Conservation (phyloP, 495 filamentous ascomycete genomes). For the Hyphodiscus hymeniophilus region DNA sequence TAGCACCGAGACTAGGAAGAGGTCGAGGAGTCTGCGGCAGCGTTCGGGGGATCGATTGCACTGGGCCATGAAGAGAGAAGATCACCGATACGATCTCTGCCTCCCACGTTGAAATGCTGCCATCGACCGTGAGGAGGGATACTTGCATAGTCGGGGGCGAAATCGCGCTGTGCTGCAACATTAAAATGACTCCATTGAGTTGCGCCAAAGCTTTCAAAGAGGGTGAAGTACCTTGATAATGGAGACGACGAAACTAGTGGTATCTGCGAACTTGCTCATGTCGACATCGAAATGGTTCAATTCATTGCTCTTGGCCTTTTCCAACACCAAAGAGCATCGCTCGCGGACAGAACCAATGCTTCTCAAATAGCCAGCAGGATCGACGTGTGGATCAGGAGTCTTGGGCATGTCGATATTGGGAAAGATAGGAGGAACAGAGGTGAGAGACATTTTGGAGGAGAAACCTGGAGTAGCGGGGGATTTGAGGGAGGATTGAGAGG, state of each 20-base stretch:
- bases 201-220: background rate
- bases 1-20: slow-evolving; percentile 85
- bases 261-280: slow-evolving; percentile 76
- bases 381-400: slow-evolving; percentile 80
- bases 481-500: slow-evolving; percentile 26
- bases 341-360: slow-evolving; percentile 88
- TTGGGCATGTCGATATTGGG: slow-evolving; percentile 64
- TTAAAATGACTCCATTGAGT: background rate
- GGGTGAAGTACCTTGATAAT: slow-evolving; percentile 79
- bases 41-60: slow-evolving; percentile 50
- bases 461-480: slow-evolving; percentile 30
- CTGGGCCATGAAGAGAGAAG: slow-evolving; percentile 61
- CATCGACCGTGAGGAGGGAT: slow-evolving; percentile 85
- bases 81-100: slow-evolving; percentile 61
- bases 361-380: slow-evolving; percentile 86
- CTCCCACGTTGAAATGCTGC: slow-evolving; percentile 89
- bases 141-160: slow-evolving; percentile 25
- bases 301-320: slow-evolving; percentile 70
- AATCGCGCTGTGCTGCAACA: slow-evolving; percentile 16
- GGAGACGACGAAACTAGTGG: slow-evolving; percentile 84
- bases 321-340: slow-evolving; percentile 59
- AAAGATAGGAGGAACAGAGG: slow-evolving; percentile 24
- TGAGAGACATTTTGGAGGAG: slow-evolving; percentile 18
- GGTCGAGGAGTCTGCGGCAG: slow-evolving; percentile 69
- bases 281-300: slow-evolving; percentile 91